A percentile compares a stretch with the other conserved stretches of the same genome.
phyloP scores from a whole-genome alignment of 2,329 filamentous ascomycete species.

The Penicillium sp. region DNA sequence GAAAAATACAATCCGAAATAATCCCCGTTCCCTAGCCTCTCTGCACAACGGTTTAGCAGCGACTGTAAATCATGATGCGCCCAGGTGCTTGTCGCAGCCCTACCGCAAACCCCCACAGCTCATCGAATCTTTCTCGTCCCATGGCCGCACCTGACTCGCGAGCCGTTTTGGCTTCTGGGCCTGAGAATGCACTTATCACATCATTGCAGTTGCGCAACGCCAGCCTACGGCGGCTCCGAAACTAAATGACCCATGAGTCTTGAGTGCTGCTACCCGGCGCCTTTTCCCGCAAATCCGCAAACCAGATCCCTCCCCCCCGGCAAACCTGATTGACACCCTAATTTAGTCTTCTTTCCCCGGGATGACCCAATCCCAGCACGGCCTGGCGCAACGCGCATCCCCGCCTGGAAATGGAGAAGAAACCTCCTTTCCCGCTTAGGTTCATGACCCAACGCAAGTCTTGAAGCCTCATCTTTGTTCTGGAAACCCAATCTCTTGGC shows the following conservation, averaged over 20 bases:
- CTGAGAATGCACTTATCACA: conserved; percentile 17
- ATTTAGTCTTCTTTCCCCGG: not conserved
- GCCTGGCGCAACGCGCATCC: not conserved
- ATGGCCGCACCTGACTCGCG: not conserved
- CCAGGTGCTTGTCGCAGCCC: conserved; percentile 6
- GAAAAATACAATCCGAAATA: conserved; percentile 77
- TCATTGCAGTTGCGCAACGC: not conserved
- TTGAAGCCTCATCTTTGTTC: conserved; percentile 21
- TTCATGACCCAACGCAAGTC: conserved; percentile 21
- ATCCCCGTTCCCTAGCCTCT: not conserved
- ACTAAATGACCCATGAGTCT: conserved; percentile 3
- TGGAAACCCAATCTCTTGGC: conserved; percentile 21
- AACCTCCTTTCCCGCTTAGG: not conserved
- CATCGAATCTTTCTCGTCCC: not conserved
- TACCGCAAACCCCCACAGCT: not conserved
- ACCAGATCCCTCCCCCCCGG: not conserved
- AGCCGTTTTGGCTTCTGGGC: conserved; percentile 13
- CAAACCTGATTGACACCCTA: conserved; percentile 1
- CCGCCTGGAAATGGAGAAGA: not conserved
- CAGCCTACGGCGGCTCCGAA: conserved; percentile 15
- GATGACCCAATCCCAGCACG: conserved; percentile 8
- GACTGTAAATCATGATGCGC: not conserved
- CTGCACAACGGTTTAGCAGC: conserved; percentile 1
- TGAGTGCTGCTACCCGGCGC: not conserved
- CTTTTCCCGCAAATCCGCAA: conserved; percentile 2